These are phyloP conservation scores for Fusarium neocosmosporiellum DNA, from an alignment of 2,329 filamentous ascomycete species.

Conservation along the genomic window DNA sequence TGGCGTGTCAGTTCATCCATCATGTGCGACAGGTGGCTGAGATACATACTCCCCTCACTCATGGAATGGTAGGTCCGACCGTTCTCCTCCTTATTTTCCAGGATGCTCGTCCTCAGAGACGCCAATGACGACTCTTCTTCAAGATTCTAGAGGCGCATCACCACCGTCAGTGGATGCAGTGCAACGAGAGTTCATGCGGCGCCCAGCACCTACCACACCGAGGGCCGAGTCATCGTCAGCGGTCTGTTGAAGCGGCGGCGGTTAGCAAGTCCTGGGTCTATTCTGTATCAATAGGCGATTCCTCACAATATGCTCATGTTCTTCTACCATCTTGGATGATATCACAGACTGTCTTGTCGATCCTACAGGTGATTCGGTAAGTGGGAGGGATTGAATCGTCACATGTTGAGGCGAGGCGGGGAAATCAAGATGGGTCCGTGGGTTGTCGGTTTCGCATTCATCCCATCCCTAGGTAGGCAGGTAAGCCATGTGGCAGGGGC, in stretches of 20 bases:
- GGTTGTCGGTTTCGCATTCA: neutral
- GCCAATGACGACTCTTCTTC: conserved; percentile 22
- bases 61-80: conserved; percentile 42
- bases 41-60: conserved; percentile 41
- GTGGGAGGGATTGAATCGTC: neutral
- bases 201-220: neutral
- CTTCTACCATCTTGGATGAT: neutral
- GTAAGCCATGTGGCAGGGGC: neutral
- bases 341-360: neutral
- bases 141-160: neutral
- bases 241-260: neutral
- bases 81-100: conserved; percentile 37
- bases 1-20: neutral
- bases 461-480: neutral
- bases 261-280: neutral
- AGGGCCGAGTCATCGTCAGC: conserved; percentile 3
- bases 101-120: conserved; percentile 22
- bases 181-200: neutral
- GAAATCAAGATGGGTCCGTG: neutral
- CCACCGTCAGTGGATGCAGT: neutral
- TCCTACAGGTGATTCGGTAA: neutral
- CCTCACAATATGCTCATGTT: neutral
- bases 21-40: neutral
- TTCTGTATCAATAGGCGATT: neutral
- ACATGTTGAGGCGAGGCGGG: neutral